Base-by-base conservation (phyloP, 805 yeast species). In the Lipomyces lipofer region DNA sequence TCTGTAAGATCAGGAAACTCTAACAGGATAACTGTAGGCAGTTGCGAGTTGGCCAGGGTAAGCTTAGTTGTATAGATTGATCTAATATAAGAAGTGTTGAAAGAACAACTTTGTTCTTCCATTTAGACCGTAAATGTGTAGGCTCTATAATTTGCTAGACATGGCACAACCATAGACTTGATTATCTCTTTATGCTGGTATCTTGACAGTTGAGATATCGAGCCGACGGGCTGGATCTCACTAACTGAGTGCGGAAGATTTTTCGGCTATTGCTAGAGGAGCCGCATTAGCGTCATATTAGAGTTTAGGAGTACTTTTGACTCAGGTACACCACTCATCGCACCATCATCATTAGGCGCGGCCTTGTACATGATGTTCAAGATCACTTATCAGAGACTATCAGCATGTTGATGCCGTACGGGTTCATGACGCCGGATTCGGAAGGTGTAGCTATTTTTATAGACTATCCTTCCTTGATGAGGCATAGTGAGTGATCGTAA, bases 331-430 rank as follows among this genome's bases (percentile, higher is more conserved):
- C 38, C 7, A 33, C 3, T 33, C 38, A 7, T 33, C 38, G 38
- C 38, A 33, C 38, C 38, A 2, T 33, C 38, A 33, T 33, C 38
- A 33, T 33, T 33, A 33, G 38, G 38, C 38, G 38, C 38, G 38
- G 38, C 38, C 38, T 33, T 33, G 38, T 33, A 33, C 38, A 33
- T 33, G 38, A 33, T 33, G 38, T 33, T 33, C 38, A 33, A 33
- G 3, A 2, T 2, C 13, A 33, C 3, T 33, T 33, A 10, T 7
- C 38, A 33, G 38, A 33, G 38, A 33, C 38, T 33, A 33, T 33
- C 38, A 33, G 38, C 13, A 7, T 10, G 13, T 10, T 33, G 38
- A 33, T 33, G 38, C 38, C 38, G 13, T 33, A 33, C 38, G 2
- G 38, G 38, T 33, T 33, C 38, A 33, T 33, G 38, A 33, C 38